Evolutionary conservation across 2,329 filamentous ascomycete species (phyloP).

Genomic region (Madurella mycetomatis): DNA sequence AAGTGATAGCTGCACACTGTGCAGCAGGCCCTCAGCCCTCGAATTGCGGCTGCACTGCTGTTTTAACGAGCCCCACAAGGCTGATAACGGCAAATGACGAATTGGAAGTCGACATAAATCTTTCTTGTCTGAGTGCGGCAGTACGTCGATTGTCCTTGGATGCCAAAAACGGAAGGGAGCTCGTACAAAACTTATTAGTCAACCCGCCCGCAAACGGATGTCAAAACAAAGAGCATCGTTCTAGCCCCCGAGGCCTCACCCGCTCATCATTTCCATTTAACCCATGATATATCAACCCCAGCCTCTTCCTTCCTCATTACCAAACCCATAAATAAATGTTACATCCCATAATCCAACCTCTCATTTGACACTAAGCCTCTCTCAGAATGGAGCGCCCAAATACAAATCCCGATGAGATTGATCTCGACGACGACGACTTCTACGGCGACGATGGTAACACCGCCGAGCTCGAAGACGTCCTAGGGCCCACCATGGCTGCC

Average conservation of each 20-base stretch:
- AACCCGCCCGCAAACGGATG: slow-evolving; percentile 1
- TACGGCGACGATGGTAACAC: slow-evolving; percentile 35
- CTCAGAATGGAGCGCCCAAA: neutral
- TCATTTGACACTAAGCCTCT: neutral
- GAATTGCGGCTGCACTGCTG: slow-evolving; percentile 1
- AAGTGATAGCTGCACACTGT: neutral
- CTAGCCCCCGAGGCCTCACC: neutral
- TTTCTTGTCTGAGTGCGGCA: neutral
- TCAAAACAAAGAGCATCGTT: neutral
- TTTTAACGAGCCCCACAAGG: slow-evolving; percentile 20
- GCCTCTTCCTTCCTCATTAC: neutral
- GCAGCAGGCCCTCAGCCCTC: neutral
- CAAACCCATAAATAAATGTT: neutral
- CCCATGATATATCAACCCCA: neutral
- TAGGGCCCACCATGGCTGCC: slow-evolving; percentile 52
- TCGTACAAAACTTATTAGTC: neutral
- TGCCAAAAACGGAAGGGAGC: neutral
- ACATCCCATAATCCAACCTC: neutral
- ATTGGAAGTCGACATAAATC: neutral
- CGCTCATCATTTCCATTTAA: neutral
- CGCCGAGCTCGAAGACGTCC: slow-evolving; percentile 28
- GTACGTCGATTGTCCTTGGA: neutral
- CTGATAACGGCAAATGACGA: slow-evolving; percentile 12
- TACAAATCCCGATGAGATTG: slow-evolving; percentile 9
- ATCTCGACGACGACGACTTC: slow-evolving; percentile 7